phyloP scores from a whole-genome alignment of 257 asterid species.

The Nicotiana obtusifolia region DNA sequence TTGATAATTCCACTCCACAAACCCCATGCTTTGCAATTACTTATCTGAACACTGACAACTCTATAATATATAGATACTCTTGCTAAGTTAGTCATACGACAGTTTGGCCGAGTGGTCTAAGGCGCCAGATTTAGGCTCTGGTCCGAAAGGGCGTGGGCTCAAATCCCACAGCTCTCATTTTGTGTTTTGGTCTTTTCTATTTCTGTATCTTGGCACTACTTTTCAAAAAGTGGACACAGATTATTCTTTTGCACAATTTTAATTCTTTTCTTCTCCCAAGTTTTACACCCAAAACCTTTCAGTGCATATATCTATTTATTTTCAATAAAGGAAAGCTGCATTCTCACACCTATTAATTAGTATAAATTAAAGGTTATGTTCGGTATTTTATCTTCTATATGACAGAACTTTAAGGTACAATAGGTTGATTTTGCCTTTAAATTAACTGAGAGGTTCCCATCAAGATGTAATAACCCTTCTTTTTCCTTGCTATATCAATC shows the following conservation, averaged over 20 bases:
- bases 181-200: too few species aligned
- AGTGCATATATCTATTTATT: too few species aligned
- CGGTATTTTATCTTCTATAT: background rate
- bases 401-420: background rate
- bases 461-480: background rate
- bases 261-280: too few species aligned
- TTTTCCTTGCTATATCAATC: background rate
- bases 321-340: too few species aligned
- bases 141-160: conserved; percentile 99
- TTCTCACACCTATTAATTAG: too few species aligned
- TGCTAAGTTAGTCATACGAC: conserved; percentile 14
- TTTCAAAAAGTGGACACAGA: background rate
- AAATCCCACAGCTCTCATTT: conserved; percentile 94
- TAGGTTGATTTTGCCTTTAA: background rate
- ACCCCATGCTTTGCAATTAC: too few species aligned
- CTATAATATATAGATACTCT: too few species aligned
- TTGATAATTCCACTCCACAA: too few species aligned
- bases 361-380: background rate
- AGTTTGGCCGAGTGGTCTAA: conserved; percentile 99
- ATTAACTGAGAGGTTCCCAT: background rate
- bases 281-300: too few species aligned
- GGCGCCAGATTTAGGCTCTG: conserved; percentile 99
- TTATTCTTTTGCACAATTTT: too few species aligned
- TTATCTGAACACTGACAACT: too few species aligned
- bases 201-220: background rate